phyloP scores from a whole-genome alignment of 129 eudicot species.

The Flaveria bidentis region DNA sequence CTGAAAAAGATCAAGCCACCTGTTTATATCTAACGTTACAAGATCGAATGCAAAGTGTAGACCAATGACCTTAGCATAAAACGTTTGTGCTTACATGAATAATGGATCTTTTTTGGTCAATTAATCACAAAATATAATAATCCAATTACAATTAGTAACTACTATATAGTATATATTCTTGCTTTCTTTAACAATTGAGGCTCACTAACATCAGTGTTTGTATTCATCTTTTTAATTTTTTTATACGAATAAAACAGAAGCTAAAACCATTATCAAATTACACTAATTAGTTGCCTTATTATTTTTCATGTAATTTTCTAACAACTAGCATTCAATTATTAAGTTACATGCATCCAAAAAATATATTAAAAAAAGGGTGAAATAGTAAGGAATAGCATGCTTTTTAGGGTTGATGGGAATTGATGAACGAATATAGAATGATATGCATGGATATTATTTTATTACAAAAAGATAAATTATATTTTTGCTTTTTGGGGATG shows the following conservation, averaged over 20 bases:
- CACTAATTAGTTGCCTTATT: slow-evolving; percentile 13
- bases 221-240: slow-evolving; percentile 1
- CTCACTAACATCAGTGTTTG: not conserved
- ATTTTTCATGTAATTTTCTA: not conserved
- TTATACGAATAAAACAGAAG: not conserved
- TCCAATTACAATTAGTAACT: not conserved
- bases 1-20: too few relatives aligned
- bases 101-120: not conserved
- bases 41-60: not conserved
- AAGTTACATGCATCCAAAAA: not conserved
- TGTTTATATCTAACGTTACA: too few relatives aligned
- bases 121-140: not conserved
- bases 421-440: slow-evolving; percentile 41
- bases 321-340: slow-evolving; percentile 22
- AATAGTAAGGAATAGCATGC: slow-evolving; percentile 38
- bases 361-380: not conserved
- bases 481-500: slow-evolving; percentile 38
- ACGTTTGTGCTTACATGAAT: not conserved
- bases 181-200: not conserved
- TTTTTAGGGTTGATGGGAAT: slow-evolving; percentile 41
- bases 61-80: not conserved
- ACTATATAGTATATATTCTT: not conserved
- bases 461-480: slow-evolving; percentile 36
- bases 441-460: slow-evolving; percentile 42
- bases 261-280: not conserved